Base-by-base conservation (phyloP, 345 rosid genomes). In the Streptanthus diversifolius region DNA sequence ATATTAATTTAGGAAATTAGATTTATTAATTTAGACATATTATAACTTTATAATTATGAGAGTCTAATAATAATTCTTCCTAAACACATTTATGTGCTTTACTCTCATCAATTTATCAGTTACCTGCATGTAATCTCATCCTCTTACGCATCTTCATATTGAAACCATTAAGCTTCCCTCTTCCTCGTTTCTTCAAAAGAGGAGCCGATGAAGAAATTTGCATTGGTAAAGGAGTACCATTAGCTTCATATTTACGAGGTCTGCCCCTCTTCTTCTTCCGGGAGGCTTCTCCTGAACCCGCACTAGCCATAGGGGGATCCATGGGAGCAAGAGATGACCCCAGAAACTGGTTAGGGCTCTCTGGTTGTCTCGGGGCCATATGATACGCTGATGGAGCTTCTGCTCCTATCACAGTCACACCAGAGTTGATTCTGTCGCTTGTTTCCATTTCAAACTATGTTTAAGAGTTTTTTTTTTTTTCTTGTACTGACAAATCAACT, bases 221-320 rank as follows among this genome's bases (percentile, higher is more conserved):
- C 77, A 79, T 77, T 1, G 88, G 88, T 6, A 87, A 85, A 73
- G 78, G 75, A 8, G 82, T 39, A 59, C 91, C 96, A 56, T 90
- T 90, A 0, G 89, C 85, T 43, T 86, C 93, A 68, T 90, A 85
- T 71, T 90, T 90, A 84, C 96, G 84, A 29, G 96, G 93, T 59
- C 91, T 84, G 30, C 93, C 96, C 44, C 96, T 88, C 88, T 83
- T 88, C 83, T 90, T 90, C 89, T 88, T 90, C 61, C 66, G 90
- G 3, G 49, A 54, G 21, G 59, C 59, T 8, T 55, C 39, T 14
- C 60, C 39, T 8, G 37, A 76, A 41, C 83, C 87, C 5, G 72
- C 74, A 74, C 76, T 75, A 60, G 74, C 76, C 22, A 85, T 72
- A 8, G 91, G 43, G 1, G 80, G 70, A 1, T 63, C 74, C 30